phyloP scores from a whole-genome alignment of 805 yeast species.

The Candida silvicultrix region DNA sequence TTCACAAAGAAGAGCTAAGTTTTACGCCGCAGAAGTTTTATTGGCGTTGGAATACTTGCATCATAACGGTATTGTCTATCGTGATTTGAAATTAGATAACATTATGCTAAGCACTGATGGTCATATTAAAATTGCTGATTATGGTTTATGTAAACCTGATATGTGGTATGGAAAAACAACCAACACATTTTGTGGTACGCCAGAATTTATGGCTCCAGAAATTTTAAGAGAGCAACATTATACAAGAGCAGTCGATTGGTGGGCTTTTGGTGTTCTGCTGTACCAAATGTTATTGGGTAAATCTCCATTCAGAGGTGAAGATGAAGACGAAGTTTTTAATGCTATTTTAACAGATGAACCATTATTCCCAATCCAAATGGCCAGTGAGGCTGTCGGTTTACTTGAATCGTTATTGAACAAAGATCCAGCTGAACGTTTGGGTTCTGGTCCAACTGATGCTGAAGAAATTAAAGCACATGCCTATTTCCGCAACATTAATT shows the following conservation, averaged over 20 bases:
- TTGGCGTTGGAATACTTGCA: constrained; percentile 90
- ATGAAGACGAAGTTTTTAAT: constrained; percentile 93
- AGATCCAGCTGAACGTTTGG: constrained; percentile 80
- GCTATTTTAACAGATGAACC: constrained; percentile 97
- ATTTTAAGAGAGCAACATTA: constrained; percentile 89
- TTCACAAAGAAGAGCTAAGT: constrained; percentile 87
- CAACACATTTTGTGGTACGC: constrained; percentile 97
- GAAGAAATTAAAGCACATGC: constrained; percentile 93
- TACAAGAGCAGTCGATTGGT: constrained; percentile 96
- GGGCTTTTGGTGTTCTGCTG: constrained; percentile 97
- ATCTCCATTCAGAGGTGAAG: constrained; percentile 96
- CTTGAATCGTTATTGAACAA: constrained; percentile 86
- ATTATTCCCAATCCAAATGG: constrained; percentile 94
- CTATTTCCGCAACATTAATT: constrained; percentile 83
- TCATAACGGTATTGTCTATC: constrained; percentile 91
- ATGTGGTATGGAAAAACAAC: constrained; percentile 86
- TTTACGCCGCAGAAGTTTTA: constrained; percentile 94
- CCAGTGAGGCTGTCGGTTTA: constrained; percentile 91
- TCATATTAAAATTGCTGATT: constrained; percentile 94
- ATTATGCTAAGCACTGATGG: constrained; percentile 85
- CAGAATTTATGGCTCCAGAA: constrained; percentile 99
- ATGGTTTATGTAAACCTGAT: constrained; percentile 92
- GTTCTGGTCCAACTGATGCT: constrained; percentile 86
- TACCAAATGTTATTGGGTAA: constrained; percentile 96
- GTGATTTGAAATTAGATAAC: constrained; percentile 94